phyloP scores from a whole-genome alignment of 495 filamentous ascomycete species.

The Aspergillus hancockii region DNA sequence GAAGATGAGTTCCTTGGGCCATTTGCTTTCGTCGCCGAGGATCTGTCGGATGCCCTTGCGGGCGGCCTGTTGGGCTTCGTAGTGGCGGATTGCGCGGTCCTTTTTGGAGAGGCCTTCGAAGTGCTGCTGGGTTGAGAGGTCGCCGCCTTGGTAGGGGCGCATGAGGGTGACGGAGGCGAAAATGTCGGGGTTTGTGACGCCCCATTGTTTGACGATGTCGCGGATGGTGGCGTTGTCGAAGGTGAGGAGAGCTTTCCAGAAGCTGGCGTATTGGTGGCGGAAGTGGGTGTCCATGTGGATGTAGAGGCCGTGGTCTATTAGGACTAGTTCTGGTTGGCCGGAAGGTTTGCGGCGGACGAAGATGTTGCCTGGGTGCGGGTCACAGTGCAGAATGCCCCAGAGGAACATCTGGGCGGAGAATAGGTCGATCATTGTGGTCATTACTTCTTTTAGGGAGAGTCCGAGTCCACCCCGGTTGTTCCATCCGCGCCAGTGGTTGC shows the following conservation, averaged over 20 bases:
- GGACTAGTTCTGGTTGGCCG: constrained; percentile 82
- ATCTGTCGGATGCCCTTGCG: constrained; percentile 82
- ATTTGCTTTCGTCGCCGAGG: constrained; percentile 85
- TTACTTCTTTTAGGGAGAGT: constrained; percentile 76
- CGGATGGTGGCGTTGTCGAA: constrained; percentile 84
- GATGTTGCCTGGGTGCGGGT: constrained; percentile 96
- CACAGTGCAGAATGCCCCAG: constrained; percentile 91
- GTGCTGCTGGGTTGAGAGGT: constrained; percentile 59
- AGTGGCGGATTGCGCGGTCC: constrained; percentile 60
- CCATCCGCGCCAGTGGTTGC: constrained; percentile 73
- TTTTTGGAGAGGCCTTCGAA: constrained; percentile 62
- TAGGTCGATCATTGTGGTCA: constrained; percentile 93
- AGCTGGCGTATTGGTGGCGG: constrained; percentile 82
- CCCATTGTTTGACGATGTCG: constrained; percentile 74
- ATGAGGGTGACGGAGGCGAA: constrained; percentile 89
- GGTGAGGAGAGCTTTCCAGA: constrained; percentile 92
- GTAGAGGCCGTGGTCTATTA: constrained; percentile 97
- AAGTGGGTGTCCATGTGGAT: constrained; percentile 85
- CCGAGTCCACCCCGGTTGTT: constrained; percentile 76
- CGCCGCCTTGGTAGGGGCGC: constrained; percentile 86
- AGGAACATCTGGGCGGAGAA: constrained; percentile 97
- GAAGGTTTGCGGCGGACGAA: constrained; percentile 84
- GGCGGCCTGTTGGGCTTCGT: constrained; percentile 82
- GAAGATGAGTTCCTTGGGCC: constrained; percentile 92
- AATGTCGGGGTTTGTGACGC: constrained; percentile 82